phyloP scores from a whole-genome alignment of 106 monocot species.

The Dactylorhiza incarnata region DNA sequence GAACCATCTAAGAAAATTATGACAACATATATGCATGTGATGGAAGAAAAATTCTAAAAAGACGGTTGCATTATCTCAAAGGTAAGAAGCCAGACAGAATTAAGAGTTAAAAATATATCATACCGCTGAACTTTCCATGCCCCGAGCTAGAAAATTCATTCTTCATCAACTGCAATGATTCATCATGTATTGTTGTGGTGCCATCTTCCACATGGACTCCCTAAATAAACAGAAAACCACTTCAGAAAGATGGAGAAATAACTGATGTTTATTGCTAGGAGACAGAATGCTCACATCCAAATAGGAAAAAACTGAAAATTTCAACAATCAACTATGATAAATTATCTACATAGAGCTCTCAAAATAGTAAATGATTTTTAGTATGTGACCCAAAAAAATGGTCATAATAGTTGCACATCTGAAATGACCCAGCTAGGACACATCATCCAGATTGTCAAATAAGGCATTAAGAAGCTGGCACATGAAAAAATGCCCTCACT shows the following conservation, averaged over 20 bases:
- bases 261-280: neutral
- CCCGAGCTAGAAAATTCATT: slow-evolving; percentile 57
- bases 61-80: neutral
- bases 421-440: too few species aligned
- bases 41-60: neutral
- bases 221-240: slow-evolving; percentile 24
- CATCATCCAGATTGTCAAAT: too few species aligned
- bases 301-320: neutral
- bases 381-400: neutral
- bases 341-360: neutral
- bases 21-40: neutral
- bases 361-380: neutral
- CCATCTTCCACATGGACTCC: slow-evolving; percentile 35
- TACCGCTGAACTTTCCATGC: slow-evolving; percentile 83
- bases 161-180: slow-evolving; percentile 40
- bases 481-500: too few species aligned
- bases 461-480: too few species aligned
- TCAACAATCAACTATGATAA: neutral
- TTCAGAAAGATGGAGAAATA: neutral
- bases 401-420: neutral
- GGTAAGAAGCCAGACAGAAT: neutral
- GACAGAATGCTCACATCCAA: neutral
- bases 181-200: slow-evolving; percentile 20
- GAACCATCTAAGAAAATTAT: neutral
- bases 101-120: neutral